Evolutionary conservation across 192 early-diverging fungal genomes (phyloP), one percentile per base, ranked within the genome.

Genomic region (Kappamyces sp.): DNA sequence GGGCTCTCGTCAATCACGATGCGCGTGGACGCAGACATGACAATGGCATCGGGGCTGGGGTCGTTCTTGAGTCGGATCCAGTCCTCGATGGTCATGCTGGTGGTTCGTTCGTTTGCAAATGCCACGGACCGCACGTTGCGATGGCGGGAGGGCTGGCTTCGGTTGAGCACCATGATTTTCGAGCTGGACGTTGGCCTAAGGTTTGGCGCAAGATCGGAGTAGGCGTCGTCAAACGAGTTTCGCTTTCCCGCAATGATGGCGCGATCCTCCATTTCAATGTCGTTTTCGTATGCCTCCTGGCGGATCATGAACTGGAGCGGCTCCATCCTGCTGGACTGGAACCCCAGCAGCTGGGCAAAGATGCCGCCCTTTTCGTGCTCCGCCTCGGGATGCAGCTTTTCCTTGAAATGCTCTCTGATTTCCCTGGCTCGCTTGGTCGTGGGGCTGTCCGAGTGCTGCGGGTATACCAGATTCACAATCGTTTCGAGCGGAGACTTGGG

Each of bases 151-250:
- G 23, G 23, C 23, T 23, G 23, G 23, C 23, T 23, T 0, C 23
- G 23, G 23, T 23, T 23, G 23, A 23, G 23, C 23, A 23, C 23
- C 23, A 23, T 23, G 23, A 23, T 23, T 23, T 23, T 23, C 50
- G 5, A 51, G 32, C 1, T 63, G 9, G 48, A 35, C 31, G 32
- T 38, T 12, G 66, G 60, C 67, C 47, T 40, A 1, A 48, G 38
- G 23, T 23, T 12, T 5, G 46, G 40, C 13, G 32, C 51, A 2
- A 23, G 3, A 5, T 61, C 61, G 2, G 49, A 39, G 51, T 52
- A 68, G 7, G 66, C 66, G 51, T 68, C 66, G 39, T 68, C 66
- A 55, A 59, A 58, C 12, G 66, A 68, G 58, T 55, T 68, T 34
- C 66, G 47, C 34, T 61, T 13, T 10, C 31, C 7, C 23, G 47